A percentile compares a stretch with the other conserved stretches of the same genome.
These are phyloP conservation scores for Aleurites moluccanus DNA, from an alignment of 441 rosid genomes.

Conservation along the genomic window DNA sequence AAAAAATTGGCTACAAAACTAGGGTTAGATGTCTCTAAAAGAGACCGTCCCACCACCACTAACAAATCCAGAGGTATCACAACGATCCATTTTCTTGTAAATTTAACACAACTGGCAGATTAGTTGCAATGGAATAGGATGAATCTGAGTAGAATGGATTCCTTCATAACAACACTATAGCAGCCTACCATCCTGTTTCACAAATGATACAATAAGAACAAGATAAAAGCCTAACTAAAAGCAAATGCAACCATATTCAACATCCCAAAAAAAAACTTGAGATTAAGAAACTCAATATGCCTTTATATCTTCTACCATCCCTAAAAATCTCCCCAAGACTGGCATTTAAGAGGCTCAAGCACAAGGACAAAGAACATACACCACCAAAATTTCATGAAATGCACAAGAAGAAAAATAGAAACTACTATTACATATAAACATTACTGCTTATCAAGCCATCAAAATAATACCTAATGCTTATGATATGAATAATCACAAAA, in stretches of 20 bases:
- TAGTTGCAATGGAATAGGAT: conserved; percentile 23
- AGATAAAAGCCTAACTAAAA: neutral
- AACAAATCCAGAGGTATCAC: conserved; percentile 91
- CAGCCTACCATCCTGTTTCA: conserved; percentile 56
- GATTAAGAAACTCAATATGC: neutral
- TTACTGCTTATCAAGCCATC: neutral
- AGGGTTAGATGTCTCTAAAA: conserved; percentile 32
- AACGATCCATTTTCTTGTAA: conserved; percentile 66
- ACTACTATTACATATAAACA: neutral
- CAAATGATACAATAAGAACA: conserved; percentile 18
- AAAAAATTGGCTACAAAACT: conserved; percentile 31
- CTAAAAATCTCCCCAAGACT: neutral
- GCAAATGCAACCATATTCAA: neutral
- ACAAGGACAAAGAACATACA: neutral
- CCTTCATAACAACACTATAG: conserved; percentile 30
- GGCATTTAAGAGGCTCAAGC: neutral
- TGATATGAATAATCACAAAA: neutral
- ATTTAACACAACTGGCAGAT: conserved; percentile 29
- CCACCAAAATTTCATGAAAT: neutral
- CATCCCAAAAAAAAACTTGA: neutral
- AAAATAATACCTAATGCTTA: too few relatives aligned
- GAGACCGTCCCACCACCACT: conserved; percentile 73
- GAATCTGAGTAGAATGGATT: conserved; percentile 21
- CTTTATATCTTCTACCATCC: neutral
- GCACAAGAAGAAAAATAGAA: neutral